These are phyloP conservation scores for Scopulariopsis brevicaulis DNA, from an alignment of 2,329 filamentous ascomycete species.

Conservation along the genomic window DNA sequence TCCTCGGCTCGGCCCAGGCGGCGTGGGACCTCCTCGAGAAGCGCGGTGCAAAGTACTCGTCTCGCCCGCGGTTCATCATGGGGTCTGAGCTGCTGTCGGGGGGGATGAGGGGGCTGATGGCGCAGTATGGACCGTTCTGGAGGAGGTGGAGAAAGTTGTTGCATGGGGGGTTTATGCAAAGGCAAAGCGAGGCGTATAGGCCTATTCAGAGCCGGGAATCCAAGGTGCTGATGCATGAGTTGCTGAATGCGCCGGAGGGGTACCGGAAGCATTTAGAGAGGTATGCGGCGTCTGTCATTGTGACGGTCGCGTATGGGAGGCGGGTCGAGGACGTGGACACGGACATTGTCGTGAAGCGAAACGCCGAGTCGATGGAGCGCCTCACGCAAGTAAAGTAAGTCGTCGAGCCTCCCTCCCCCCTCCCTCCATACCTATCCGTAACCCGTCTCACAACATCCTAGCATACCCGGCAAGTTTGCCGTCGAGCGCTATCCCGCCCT, in stretches of 20 bases:
- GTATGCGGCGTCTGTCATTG: slow-evolving; percentile 26
- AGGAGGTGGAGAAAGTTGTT: slow-evolving; percentile 28
- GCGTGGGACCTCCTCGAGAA: slow-evolving; percentile 32
- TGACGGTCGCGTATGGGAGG: slow-evolving; percentile 28
- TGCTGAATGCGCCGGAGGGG: slow-evolving; percentile 15
- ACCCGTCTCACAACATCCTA: not conserved
- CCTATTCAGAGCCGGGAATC: slow-evolving; percentile 28
- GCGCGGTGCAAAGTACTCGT: slow-evolving; percentile 28
- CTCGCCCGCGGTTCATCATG: slow-evolving; percentile 32
- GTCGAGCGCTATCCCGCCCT: slow-evolving; percentile 27
- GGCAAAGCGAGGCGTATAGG: slow-evolving; percentile 28
- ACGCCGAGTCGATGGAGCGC: slow-evolving; percentile 28
- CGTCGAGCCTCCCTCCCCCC: no score
- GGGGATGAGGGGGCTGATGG: slow-evolving; percentile 28
- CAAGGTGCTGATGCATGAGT: slow-evolving; percentile 24
- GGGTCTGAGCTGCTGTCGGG: slow-evolving; percentile 28
- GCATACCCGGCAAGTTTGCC: slow-evolving; percentile 20
- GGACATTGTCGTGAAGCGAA: slow-evolving; percentile 23
- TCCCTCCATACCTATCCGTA: no score
- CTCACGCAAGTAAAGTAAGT: slow-evolving; percentile 29
- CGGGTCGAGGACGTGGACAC: slow-evolving; percentile 19
- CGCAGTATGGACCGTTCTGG: slow-evolving; percentile 29
- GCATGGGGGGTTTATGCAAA: slow-evolving; percentile 29
- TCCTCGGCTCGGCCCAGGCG: slow-evolving; percentile 27
- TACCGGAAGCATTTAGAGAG: slow-evolving; percentile 17